Base-by-base conservation (phyloP, 73 alveolate genomes). In the Durusdinium trenchii region DNA sequence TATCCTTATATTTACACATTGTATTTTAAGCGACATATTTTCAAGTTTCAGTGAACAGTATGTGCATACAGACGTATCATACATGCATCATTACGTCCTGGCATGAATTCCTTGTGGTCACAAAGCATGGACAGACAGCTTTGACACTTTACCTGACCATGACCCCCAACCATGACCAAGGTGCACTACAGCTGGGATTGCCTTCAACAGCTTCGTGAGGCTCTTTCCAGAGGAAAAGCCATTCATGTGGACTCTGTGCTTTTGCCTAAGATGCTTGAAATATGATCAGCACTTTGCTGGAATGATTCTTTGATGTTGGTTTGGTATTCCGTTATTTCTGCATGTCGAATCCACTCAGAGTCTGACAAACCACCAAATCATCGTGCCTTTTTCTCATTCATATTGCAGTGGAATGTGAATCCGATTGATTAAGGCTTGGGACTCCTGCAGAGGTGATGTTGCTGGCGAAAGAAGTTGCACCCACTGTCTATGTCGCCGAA, bases 141-240 rank as follows among this genome's bases (percentile, higher is more conserved):
- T 0, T 28, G 7, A 45, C 81, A 28, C 43, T 32, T 28, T 45
- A 20, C n/a, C 38, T 32, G 81, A 45, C 38, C 30, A 67, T 20
- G 38, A 20, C 28, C 43, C 46, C 20, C 57, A 23, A 46, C 69
- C 47, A 35, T 32, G 18, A 5, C 38, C 43, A 20, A 91, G 97
- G 97, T 91, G 16, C 97, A 91, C 79, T 91, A 91, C 89, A 91
- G 97, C 97, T 42, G 60, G 60, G 89, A 67, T 32, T 91, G 97
- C 60, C 76, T 91, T 52, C 45, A 42, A 18, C 97, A 91, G 87
- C 89, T 91, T 36, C 89, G 40, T 50, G 89, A 69, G 40, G 97
- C 97, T 1, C 97, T 47, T 10, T 28, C 43, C n/a, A 89, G 57
- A 18, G 97, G 97, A 86, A n/a, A 18, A 38, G 38, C 16, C 40